phyloP scores from a whole-genome alignment of 1,284 basidiomycete species.

The Mycena citricolor region DNA sequence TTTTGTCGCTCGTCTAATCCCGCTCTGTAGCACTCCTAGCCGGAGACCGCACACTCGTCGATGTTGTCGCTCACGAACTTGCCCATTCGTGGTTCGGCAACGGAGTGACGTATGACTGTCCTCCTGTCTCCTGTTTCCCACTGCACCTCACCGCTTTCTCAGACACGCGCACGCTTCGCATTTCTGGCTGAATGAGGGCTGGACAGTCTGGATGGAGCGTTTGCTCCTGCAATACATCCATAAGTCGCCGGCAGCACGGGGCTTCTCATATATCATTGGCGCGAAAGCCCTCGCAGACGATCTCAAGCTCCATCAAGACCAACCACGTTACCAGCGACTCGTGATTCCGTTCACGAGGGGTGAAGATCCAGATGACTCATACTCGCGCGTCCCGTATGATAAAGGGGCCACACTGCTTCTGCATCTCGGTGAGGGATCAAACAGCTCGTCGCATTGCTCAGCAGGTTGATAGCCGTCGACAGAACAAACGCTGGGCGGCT shows the following conservation, averaged over 20 bases:
- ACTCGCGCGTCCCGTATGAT: constrained; percentile 49
- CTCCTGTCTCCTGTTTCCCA: background rate
- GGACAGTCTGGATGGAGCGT: constrained; percentile 94
- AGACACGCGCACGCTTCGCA: constrained; percentile 71
- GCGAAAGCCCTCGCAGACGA: constrained; percentile 73
- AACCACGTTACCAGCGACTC: constrained; percentile 76
- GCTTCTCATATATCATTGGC: constrained; percentile 80
- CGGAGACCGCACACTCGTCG: constrained; percentile 82
- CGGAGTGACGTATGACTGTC: constrained; percentile 63
- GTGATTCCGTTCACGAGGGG: constrained; percentile 81
- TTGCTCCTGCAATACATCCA: constrained; percentile 76
- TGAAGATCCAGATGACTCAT: constrained; percentile 86
- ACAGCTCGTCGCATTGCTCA: background rate
- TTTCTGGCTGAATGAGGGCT: constrained; percentile 94
- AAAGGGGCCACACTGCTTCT: constrained; percentile 54
- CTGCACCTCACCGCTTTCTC: constrained; percentile 24
- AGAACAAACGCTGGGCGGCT: constrained; percentile 84
- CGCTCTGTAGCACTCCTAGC: constrained; percentile 63
- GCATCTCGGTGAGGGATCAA: constrained; percentile 49
- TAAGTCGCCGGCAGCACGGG: constrained; percentile 79
- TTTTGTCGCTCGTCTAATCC: too few species aligned
- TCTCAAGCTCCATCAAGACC: constrained; percentile 58
- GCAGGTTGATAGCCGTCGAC: constrained; percentile 1
- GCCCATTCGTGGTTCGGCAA: constrained; percentile 88
- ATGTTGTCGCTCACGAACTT: constrained; percentile 81